Evolutionary conservation across 2,329 filamentous ascomycete species (phyloP).

Genomic region (Talaromyces sp.): DNA sequence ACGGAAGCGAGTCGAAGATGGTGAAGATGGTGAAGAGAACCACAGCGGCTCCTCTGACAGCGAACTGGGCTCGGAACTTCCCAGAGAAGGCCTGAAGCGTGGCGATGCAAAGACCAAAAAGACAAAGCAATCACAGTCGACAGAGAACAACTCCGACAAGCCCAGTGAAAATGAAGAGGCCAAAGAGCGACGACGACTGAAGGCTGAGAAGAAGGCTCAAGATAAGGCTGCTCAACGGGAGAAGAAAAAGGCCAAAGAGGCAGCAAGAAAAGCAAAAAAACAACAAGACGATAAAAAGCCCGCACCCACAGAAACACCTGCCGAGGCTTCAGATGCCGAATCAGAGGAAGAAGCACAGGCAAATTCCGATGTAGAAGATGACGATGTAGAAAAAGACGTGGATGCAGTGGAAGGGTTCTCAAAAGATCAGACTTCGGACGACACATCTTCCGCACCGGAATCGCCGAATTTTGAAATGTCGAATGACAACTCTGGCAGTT

Average conservation of each 20-base stretch:
- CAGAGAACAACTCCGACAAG: conserved; percentile 18
- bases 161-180: conserved; percentile 20
- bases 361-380: conserved; percentile 15
- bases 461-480: conserved; percentile 55
- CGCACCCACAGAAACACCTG: conserved; percentile 13
- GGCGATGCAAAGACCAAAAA: conserved; percentile 43
- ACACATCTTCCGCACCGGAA: conserved; percentile 41
- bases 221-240: conserved; percentile 32
- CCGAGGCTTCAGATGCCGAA: conserved; percentile 1
- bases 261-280: conserved; percentile 16
- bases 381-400: conserved; percentile 30
- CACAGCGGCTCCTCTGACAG: conserved; percentile 43
- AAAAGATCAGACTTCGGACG: conserved; percentile 29
- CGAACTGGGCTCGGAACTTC: conserved; percentile 43
- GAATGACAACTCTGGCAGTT: conserved; percentile 50
- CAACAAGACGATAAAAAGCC: conserved; percentile 14
- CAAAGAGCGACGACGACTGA: conserved; percentile 32
- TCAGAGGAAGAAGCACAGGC: conserved; percentile 18
- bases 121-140: conserved; percentile 46
- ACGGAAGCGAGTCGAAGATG: conserved; percentile 63
- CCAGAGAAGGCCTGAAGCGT: conserved; percentile 59
- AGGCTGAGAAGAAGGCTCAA: conserved; percentile 42
- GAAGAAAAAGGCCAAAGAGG: conserved; percentile 37
- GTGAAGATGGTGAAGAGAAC: conserved; percentile 45
- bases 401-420: conserved; percentile 46